Base-by-base conservation (phyloP, 495 filamentous ascomycete species). In the Tuber magnatum region DNA sequence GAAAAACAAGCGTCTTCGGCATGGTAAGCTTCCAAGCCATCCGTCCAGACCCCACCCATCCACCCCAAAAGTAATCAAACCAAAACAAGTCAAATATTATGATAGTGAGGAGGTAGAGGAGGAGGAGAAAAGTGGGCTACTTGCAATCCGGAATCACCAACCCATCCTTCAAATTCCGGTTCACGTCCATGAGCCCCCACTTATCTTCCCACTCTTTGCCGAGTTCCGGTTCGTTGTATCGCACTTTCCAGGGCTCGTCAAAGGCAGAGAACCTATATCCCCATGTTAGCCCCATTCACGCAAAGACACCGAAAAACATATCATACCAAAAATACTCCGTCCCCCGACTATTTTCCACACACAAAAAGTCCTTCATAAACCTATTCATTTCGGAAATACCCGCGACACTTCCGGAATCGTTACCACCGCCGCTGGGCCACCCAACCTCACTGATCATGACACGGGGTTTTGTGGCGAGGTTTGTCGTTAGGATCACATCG, bases 321-420 rank as follows among this genome's bases (percentile, higher is more conserved):
- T 94, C 94, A 97, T 84, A 92, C 95, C 94, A 97, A 82, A 97
- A 97, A 82, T 97, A 99, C 61, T 94, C 89, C 0, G 93, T 97
- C 74, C 90, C 90, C 77, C 94, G 94, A 46, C 85, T 84, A 81
- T 97, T 82, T 43, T 91, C 88, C 81, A 89, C 87, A 83, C 95
- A 99, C 6, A 99, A 88, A 88, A 92, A 99, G 72, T 89, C 89
- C 9, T 88, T 84, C 92, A 99, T 91, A 82, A 97, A 94, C 22
- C 84, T 85, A 80, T 98, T 98, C 90, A 97, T 88, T 84, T 97
- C 88, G 16, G 88, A 81, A 65, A 97, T 88, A 7, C 94, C 92
- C 4, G 94, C 93, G 12, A 97, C 89, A 14, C 90, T 87, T 0
- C 90, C 92, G 32, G 86, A 83, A 28, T 88, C 83, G 28, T 88